A percentile compares a stretch with the other conserved stretches of the same genome.
Evolutionary conservation across 768 basidiomycete species (phyloP).

Genomic region (Tremella fuciformis): DNA sequence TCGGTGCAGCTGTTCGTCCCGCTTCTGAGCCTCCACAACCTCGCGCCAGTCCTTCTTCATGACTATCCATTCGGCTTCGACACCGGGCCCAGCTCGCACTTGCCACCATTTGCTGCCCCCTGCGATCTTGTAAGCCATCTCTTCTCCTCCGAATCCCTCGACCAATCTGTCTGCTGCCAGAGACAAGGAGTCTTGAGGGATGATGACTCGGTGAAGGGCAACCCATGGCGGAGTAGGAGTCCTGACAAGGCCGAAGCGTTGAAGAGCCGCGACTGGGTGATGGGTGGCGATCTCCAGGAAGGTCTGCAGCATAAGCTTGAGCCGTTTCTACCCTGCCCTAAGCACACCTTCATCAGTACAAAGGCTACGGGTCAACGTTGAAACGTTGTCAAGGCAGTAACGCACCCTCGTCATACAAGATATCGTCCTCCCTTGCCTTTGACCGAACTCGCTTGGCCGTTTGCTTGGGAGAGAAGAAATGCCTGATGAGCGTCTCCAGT

Average conservation of each 20-base stretch:
- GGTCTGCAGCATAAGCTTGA: constrained; percentile 51
- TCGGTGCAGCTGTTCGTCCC: constrained; percentile 20
- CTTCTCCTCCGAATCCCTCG: constrained; percentile 73
- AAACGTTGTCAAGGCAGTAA: background rate
- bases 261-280: constrained; percentile 81
- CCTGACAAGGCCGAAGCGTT: constrained; percentile 69
- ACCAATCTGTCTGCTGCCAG: constrained; percentile 71
- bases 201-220: constrained; percentile 65
- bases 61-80: constrained; percentile 83
- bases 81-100: constrained; percentile 76
- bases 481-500: constrained; percentile 67
- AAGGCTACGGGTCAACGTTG: constrained; percentile 55
- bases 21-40: constrained; percentile 55
- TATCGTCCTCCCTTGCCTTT: constrained; percentile 63
- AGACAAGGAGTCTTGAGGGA: constrained; percentile 74
- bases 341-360: constrained; percentile 59
- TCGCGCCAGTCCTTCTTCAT: constrained; percentile 79
- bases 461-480: constrained; percentile 66
- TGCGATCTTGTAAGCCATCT: constrained; percentile 66
- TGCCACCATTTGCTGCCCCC: constrained; percentile 99
- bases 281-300: constrained; percentile 69
- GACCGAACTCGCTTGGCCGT: constrained; percentile 37
- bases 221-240: constrained; percentile 84
- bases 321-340: too few relatives aligned
- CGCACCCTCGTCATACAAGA: constrained; percentile 71